Conservation (phyloP, 345 rosid species). For the Syzygium oleosum region DNA sequence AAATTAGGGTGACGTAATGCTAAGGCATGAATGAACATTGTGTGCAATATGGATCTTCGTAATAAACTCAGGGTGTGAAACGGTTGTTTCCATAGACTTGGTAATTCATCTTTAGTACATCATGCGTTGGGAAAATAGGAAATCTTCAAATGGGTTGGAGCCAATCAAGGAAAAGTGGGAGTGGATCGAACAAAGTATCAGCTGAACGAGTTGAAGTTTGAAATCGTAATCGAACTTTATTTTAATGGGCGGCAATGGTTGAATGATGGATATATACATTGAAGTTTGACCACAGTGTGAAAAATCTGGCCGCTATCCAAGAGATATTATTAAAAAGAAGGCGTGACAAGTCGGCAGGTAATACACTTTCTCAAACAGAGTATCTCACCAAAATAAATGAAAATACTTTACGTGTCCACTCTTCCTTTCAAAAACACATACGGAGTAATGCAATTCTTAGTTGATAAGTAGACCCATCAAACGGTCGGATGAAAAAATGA, state of each 20-base stretch:
- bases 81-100: not conserved
- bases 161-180: not conserved
- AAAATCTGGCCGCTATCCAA: not conserved
- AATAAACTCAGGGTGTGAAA: not conserved
- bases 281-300: not conserved
- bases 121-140: too few species aligned
- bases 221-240: too few species aligned
- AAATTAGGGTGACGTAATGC: not conserved
- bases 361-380: not conserved
- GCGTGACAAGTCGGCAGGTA: not conserved
- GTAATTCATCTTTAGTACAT: not conserved
- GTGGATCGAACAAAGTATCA: not conserved
- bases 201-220: not conserved
- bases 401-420: not conserved
- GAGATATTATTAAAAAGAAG: not conserved
- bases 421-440: not conserved
- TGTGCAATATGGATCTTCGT: not conserved
- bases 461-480: too few species aligned
- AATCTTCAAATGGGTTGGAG: not conserved
- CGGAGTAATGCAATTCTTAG: not conserved
- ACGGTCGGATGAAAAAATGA: too few species aligned
- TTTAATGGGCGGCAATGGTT: not conserved
- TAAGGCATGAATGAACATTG: too few species aligned
- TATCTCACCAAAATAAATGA: too few species aligned
- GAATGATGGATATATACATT: not conserved